phyloP scores from a whole-genome alignment of 139 green algal species.

The Coccomyxa sp. region DNA sequence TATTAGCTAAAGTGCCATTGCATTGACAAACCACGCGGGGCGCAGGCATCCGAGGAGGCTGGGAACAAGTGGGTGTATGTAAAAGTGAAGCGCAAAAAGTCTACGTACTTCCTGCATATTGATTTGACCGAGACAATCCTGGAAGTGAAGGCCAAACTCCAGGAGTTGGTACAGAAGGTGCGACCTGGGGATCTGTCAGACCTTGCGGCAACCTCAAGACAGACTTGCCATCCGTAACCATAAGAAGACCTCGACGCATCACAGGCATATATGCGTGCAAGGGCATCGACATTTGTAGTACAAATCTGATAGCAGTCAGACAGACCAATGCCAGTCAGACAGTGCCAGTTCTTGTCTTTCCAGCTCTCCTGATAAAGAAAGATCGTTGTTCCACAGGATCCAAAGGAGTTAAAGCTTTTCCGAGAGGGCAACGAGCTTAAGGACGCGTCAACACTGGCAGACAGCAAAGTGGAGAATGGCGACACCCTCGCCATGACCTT shows the following conservation, averaged over 20 bases:
- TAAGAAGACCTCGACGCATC: not conserved
- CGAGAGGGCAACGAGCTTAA: constrained; percentile 48
- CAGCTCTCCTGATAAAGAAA: too few relatives aligned
- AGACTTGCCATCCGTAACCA: not conserved
- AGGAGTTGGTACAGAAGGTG: constrained; percentile 73
- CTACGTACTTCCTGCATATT: constrained; percentile 80
- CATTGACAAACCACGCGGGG: too few relatives aligned
- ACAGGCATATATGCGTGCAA: not conserved
- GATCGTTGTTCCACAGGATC: constrained; percentile 35
- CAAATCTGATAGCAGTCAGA: too few relatives aligned
- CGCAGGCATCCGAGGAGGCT: not conserved
- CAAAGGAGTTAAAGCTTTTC: constrained; percentile 61
- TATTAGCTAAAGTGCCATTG: too few relatives aligned
- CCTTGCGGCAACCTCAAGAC: too few relatives aligned
- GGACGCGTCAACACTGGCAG: constrained; percentile 73
- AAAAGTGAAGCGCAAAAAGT: constrained; percentile 53
- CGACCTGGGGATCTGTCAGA: not conserved
- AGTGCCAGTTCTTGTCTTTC: too few relatives aligned
- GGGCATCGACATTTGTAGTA: too few relatives aligned
- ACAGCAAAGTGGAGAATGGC: constrained; percentile 82
- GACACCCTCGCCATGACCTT: constrained; percentile 69
- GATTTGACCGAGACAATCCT: constrained; percentile 78
- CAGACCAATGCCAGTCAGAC: not conserved
- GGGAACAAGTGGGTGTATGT: constrained; percentile 23
- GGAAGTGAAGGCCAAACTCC: constrained; percentile 82